Evolutionary conservation across 306 rosid species (phyloP), one percentile per base, ranked within the genome.

Genomic region (Prunus armeniaca): DNA sequence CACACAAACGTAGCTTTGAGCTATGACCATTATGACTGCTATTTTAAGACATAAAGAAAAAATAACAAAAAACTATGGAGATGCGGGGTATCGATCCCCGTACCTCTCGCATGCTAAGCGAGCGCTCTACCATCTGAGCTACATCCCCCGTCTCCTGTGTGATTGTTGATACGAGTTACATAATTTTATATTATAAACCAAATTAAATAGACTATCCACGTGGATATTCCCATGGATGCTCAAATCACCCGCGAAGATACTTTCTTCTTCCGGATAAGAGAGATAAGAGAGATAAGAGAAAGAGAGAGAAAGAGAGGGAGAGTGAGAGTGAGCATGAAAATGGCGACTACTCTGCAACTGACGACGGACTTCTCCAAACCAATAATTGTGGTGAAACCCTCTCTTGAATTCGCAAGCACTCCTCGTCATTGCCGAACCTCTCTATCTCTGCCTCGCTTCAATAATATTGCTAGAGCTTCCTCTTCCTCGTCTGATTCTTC

Each of bases 111-210:
- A 91, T 91, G 96, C 93, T 87, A 93, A 91, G 94, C 96, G 87
- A 91, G 94, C 93, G 89, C 98, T 91, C 96, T 91, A 93, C 98
- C 96, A 93, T 88, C 94, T 91, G 93, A 91, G 93, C 97, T 93
- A 91, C 93, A 89, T 89, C 96, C 97, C 97, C 93, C 88, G 0
- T 12, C 43, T 1, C 2, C 43, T 38, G 9, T 38, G 43, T 7
- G 2, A 6, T 7, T 7, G 10, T 38, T 38, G 43, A 7, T 1
- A 7, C 0, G 9, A 38, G 2, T 7, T 38, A 38, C 43, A 1
- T 6, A 38, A 38, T 6, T 38, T 38, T 38, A 0, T 7, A 1
- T 7, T 38, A 38, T 38, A 38, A 38, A 38, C 54, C 0, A 58
- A 25, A 3, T 10, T 24, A 4, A 47, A 12, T 14, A 12, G 43